Evolutionary conservation across 257 asterid genomes (phyloP), one percentile per base, ranked within the genome.

Genomic region (Forsythia viridissima): DNA sequence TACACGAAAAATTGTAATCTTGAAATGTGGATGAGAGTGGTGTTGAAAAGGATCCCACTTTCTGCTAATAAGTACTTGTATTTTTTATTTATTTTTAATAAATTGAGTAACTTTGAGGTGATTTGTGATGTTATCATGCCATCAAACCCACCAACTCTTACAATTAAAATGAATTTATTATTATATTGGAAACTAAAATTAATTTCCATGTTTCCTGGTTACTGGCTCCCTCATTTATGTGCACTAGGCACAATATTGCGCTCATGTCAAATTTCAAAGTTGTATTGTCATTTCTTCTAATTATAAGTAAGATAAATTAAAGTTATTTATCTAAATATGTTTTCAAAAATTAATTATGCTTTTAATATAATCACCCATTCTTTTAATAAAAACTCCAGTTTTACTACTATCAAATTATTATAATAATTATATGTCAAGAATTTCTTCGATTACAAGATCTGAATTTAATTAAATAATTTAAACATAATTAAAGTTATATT

Each of bases 11-110:
- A 55, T 6, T 5, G 65, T 55, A 16, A 18, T 72, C 68, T 72
- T 72, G 48, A 4, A 38, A 73, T 20, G 74, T 44, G 41, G 74
- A 76, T 48, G 63, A 81, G 79, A 39, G 39, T 51, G 80, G 43
- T 34, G 41, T 78, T 74, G 71, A 85, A 74, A 46, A 30, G 70
- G 86, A 82, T 76, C 84, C 84, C 84, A 79, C 82, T 73, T 72
- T n/a, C 52, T 4, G 57, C n/a, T 46, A 46, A 13, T 46, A 4
- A 4, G n/a, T 5, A 16, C 65, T 5, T 55, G 11, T 18, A 55
- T 55, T 55, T 55, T 16, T 55, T 18, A 18, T 16, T 18, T 6
- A 5, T 18, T n/a, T 16, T 55, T 15, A 6, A n/a, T 55, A 15
- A 55, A 16, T 55, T n/a, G 24, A 55, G 7, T 55, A 55, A 48